Conservation (phyloP, 495 filamentous ascomycete genomes). For the Podospora conica region DNA sequence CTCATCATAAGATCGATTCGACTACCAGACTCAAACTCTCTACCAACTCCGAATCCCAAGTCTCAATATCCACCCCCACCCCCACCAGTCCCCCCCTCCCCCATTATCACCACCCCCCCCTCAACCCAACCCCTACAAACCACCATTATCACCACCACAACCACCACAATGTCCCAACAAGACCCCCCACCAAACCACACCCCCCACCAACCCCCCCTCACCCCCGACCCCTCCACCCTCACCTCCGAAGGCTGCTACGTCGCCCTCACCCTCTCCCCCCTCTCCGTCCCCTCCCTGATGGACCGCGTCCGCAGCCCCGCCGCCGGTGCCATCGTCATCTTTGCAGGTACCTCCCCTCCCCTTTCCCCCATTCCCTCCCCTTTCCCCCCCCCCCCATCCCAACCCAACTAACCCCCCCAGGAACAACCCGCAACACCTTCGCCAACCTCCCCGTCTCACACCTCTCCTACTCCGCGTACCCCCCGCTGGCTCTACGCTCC, state of each 20-base stretch:
- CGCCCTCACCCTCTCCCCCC: slow-evolving; percentile 55
- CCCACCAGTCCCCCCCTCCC: background rate
- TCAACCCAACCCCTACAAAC: background rate
- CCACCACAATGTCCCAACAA: background rate
- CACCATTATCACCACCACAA: background rate
- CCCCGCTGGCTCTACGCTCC: slow-evolving; percentile 66
- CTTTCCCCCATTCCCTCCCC: slow-evolving; percentile 2
- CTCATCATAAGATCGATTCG: background rate
- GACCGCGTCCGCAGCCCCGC: slow-evolving; percentile 65
- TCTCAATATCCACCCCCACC: no score
- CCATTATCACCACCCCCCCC: background rate
- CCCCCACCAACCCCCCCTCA: background rate
- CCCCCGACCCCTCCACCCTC: slow-evolving; percentile 16
- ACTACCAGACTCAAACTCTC: background rate
- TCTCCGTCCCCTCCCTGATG: slow-evolving; percentile 56
- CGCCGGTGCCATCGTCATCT: slow-evolving; percentile 85
- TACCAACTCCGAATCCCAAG: background rate
- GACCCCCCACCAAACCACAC: background rate
- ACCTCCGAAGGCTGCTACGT: slow-evolving; percentile 47
- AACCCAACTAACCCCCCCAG: slow-evolving; percentile 27
- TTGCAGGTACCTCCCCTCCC: slow-evolving; percentile 53
- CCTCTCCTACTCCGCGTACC: slow-evolving; percentile 80
- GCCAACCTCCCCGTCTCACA: slow-evolving; percentile 63
- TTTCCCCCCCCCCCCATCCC: background rate
- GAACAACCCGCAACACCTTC: slow-evolving; percentile 87